A percentile compares a stretch with the other conserved stretches of the same genome.
These are phyloP conservation scores for Chlorencoelia australis DNA, from an alignment of 2,329 filamentous ascomycete species.

Conservation along the genomic window DNA sequence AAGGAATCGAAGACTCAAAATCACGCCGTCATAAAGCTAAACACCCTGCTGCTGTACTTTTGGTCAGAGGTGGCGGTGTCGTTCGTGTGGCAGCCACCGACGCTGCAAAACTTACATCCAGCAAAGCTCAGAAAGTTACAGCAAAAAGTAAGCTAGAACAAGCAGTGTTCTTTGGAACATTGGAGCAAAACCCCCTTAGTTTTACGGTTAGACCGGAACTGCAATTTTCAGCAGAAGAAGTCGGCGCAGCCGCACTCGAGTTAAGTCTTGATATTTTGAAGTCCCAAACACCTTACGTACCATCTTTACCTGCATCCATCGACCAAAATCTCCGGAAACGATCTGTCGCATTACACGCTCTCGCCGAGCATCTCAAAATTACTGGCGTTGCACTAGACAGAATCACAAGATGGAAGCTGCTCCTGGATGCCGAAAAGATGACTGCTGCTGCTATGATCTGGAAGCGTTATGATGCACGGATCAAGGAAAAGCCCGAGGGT, in stretches of 20 bases:
- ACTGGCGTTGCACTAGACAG: conserved; percentile 58
- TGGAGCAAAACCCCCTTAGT: conserved; percentile 77
- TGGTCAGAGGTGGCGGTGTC: conserved; percentile 53
- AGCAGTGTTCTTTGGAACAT: conserved; percentile 82
- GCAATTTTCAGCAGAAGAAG: conserved; percentile 57
- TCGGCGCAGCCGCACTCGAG: conserved; percentile 64
- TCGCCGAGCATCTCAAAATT: conserved; percentile 61
- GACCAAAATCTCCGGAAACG: conserved; percentile 72
- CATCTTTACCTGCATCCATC: conserved; percentile 62
- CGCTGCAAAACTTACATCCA: conserved; percentile 48
- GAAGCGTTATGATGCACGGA: conserved; percentile 65
- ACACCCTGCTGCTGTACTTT: conserved; percentile 50
- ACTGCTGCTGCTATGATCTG: conserved; percentile 70
- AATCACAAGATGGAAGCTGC: conserved; percentile 63
- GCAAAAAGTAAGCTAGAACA: conserved; percentile 88
- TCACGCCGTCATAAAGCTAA: conserved; percentile 45
- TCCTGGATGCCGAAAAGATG: conserved; percentile 89
- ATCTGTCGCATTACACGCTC: conserved; percentile 60
- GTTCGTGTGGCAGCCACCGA: conserved; percentile 50
- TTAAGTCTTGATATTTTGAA: conserved; percentile 75
- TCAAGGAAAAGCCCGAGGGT: conserved; percentile 46
- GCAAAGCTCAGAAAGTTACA: conserved; percentile 53
- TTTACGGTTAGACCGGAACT: conserved; percentile 61
- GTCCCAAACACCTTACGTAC: conserved; percentile 66
- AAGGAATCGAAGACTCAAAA: conserved; percentile 37